Conservation (phyloP, 1,284 basidiomycete genomes). For the Pterulicium gracile region DNA sequence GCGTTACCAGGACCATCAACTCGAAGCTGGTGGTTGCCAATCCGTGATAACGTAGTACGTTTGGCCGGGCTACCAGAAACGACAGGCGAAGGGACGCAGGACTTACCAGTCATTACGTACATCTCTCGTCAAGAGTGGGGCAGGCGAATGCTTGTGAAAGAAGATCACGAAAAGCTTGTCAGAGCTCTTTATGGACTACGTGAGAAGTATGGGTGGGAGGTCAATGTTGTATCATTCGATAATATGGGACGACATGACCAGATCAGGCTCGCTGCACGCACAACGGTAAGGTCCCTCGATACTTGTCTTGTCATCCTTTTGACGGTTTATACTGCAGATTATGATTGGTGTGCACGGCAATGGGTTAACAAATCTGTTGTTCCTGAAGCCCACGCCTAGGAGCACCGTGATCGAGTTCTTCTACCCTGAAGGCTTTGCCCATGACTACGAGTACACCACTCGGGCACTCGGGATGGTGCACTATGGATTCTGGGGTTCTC, state of each 20-base stretch:
- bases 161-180: conserved; percentile 58
- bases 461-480: conserved; percentile 75
- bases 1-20: conserved; percentile 50
- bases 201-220: conserved; percentile 69
- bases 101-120: conserved; percentile 72
- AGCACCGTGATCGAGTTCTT: conserved; percentile 86
- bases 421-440: conserved; percentile 75
- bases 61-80: conserved; percentile 47
- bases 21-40: conserved; percentile 71
- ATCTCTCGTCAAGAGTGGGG: conserved; percentile 81
- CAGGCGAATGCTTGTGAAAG: conserved; percentile 57
- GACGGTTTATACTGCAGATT: conserved; percentile 35
- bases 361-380: conserved; percentile 71
- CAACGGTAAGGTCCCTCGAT: conserved; percentile 63
- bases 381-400: conserved; percentile 72
- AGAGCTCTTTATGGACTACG: conserved; percentile 51
- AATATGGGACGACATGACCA: conserved; percentile 71
- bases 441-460: conserved; percentile 78
- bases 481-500: conserved; percentile 69
- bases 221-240: conserved; percentile 79
- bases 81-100: conserved; percentile 25
- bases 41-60: conserved; percentile 62
- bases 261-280: conserved; percentile 63
- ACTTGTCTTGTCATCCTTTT: conserved; percentile 8
- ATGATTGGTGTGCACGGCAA: conserved; percentile 87